phyloP scores from a whole-genome alignment of 306 rosid genomes.

The Ormosia semicastrata region DNA sequence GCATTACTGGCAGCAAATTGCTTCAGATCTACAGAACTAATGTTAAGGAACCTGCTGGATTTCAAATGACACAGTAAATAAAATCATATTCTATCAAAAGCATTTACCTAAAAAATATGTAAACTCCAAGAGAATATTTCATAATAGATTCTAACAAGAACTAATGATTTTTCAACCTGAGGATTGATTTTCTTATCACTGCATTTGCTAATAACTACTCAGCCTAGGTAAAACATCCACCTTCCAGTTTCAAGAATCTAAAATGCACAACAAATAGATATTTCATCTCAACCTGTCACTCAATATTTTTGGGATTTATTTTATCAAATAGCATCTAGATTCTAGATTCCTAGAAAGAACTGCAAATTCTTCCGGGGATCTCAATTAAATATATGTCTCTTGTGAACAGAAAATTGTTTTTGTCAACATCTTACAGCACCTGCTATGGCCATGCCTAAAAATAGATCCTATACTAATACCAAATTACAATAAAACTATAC shows the following conservation, averaged over 20 bases:
- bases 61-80: background rate
- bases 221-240: background rate
- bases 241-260: background rate
- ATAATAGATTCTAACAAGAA: background rate
- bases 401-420: background rate
- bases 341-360: constrained; percentile 7
- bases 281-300: background rate
- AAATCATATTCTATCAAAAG: background rate
- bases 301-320: background rate
- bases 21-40: background rate
- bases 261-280: background rate
- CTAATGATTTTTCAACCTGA: background rate
- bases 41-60: background rate
- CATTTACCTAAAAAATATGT: background rate
- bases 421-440: background rate
- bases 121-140: background rate
- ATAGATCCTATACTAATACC: constrained; percentile 2
- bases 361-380: background rate
- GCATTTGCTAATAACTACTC: background rate
- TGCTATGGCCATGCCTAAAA: background rate
- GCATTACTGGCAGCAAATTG: background rate
- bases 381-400: constrained; percentile 20
- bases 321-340: constrained; percentile 10
- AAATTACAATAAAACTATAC: background rate
- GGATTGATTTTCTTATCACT: background rate